Evolutionary conservation across 306 rosid species (phyloP).

Genomic region (Sicyos baderoa): DNA sequence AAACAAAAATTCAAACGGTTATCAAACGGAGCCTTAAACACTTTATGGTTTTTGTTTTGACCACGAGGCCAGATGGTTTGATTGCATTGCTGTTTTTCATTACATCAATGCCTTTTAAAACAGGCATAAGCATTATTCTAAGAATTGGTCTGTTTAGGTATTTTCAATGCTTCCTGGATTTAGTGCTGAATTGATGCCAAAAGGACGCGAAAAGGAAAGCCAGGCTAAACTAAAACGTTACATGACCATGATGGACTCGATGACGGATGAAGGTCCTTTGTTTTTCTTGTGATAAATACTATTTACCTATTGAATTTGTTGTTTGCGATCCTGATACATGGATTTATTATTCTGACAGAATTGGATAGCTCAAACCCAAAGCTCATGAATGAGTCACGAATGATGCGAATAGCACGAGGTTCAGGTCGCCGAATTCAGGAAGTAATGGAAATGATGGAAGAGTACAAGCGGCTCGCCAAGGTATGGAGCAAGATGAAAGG

Average conservation of each 20-base stretch:
- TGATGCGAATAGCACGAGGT: conserved; percentile 78
- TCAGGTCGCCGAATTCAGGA: conserved; percentile 62
- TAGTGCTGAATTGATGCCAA: conserved; percentile 69
- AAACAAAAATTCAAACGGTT: too few relatives aligned
- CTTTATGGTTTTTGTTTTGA: too few relatives aligned
- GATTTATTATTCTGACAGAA: conserved; percentile 35
- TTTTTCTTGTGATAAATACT: background rate
- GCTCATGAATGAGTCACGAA: conserved; percentile 63
- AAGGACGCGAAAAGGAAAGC: conserved; percentile 88
- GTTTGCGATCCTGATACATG: conserved; percentile 14
- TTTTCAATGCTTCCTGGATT: conserved; percentile 82
- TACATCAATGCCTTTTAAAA: background rate
- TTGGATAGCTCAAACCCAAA: conserved; percentile 78
- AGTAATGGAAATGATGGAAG: conserved; percentile 78
- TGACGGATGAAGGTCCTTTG: conserved; percentile 67
- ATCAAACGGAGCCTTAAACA: too few relatives aligned
- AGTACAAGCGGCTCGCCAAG: conserved; percentile 76
- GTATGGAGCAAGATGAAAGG: conserved; percentile 75
- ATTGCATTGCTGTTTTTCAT: background rate
- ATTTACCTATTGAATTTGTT: background rate
- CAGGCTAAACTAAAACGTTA: conserved; percentile 78
- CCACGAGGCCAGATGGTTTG: too few relatives aligned
- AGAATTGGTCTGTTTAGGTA: conserved; percentile 34
- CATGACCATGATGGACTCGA: conserved; percentile 98
- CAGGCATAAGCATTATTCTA: background rate